Evolutionary conservation across 2,329 filamentous ascomycete species (phyloP), one percentile per base, ranked within the genome.

Genomic region (Fusarium sterilihyphosum): DNA sequence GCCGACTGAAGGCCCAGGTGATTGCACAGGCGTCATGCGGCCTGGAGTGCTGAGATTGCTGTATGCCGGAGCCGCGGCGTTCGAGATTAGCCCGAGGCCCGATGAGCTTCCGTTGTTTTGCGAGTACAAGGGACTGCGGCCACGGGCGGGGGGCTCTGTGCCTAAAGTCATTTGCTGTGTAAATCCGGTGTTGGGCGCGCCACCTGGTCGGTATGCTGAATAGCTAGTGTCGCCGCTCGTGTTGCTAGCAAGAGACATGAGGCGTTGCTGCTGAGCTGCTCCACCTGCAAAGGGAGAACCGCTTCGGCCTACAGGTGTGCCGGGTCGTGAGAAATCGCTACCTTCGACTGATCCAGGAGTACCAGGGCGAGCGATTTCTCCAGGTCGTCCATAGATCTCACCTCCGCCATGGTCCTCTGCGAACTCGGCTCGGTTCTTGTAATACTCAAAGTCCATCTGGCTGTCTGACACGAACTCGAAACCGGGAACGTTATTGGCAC

Each of bases 391-490:
- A 71, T 89, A 92, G 12, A 92, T 85, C 38, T 90, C 89, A 29
- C 93, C 93, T 10, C 93, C 95, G n/a, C 94, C 94, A 74, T 95
- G 93, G 62, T 96, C 94, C 17, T 95, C 92, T 4, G 91, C 91
- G 83, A 98, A 98, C 76, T 98, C 96, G 5, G 93, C 89, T 3
- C 94, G 89, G 82, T 98, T 92, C 83, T 97, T 98, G 87, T 92
- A 98, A 83, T 94, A 96, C 70, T 94, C 92, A 80, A 97, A 98
- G 81, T 98, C 95, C 82, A 98, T 92, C 56, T 94, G 91, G 62
- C 89, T 89, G 78, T 98, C 96, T 0, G 93, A 91, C 1, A 98
- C 95, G 66, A 97, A 91, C 82, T 98, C 96, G 82, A 98, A 98
- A 1, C 94, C 94, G 1, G 92, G 91, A 10, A 93, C 78, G 18